These are phyloP conservation scores for Agaricus subrufescens DNA, from an alignment of 768 basidiomycete genomes.

Conservation along the genomic window DNA sequence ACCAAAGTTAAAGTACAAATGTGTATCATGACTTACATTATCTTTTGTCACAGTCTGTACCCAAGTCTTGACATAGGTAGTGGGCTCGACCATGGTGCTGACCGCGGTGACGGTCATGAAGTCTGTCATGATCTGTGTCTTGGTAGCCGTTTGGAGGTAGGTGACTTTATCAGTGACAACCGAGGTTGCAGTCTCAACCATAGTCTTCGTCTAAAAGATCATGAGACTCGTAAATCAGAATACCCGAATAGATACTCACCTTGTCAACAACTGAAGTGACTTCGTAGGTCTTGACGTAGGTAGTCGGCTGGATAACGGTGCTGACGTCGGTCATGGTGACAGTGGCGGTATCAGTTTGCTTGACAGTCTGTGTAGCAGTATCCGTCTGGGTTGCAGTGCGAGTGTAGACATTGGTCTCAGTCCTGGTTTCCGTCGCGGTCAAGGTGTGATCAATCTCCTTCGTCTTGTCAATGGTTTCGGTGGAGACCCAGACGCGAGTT, in stretches of 20 bases:
- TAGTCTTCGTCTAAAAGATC: constrained; percentile 45
- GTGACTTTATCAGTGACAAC: constrained; percentile 53
- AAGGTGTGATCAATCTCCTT: constrained; percentile 51
- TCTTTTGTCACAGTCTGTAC: constrained; percentile 55
- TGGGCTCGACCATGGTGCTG: constrained; percentile 51
- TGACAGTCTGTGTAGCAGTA: constrained; percentile 42
- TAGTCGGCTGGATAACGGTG: constrained; percentile 56
- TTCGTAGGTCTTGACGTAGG: constrained; percentile 48
- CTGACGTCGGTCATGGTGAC: constrained; percentile 50
- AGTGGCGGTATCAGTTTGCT: constrained; percentile 51
- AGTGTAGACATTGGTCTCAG: constrained; percentile 51
- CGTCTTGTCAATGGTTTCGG: constrained; percentile 57
- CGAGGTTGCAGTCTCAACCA: constrained; percentile 44
- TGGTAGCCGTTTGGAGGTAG: constrained; percentile 50
- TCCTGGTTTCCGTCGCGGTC: constrained; percentile 61
- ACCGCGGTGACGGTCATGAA: constrained; percentile 46
- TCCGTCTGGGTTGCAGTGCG: constrained; percentile 41
- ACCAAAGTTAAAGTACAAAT: neutral
- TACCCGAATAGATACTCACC: constrained; percentile 27
- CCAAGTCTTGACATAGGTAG: constrained; percentile 51
- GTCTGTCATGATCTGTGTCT: constrained; percentile 52
- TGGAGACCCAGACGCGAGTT: constrained; percentile 63
- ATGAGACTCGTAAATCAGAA: neutral
- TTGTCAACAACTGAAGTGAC: constrained; percentile 56
- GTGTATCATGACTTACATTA: constrained; percentile 33